Base-by-base conservation (phyloP, 768 basidiomycete genomes). In the Mycena polygramma region DNA sequence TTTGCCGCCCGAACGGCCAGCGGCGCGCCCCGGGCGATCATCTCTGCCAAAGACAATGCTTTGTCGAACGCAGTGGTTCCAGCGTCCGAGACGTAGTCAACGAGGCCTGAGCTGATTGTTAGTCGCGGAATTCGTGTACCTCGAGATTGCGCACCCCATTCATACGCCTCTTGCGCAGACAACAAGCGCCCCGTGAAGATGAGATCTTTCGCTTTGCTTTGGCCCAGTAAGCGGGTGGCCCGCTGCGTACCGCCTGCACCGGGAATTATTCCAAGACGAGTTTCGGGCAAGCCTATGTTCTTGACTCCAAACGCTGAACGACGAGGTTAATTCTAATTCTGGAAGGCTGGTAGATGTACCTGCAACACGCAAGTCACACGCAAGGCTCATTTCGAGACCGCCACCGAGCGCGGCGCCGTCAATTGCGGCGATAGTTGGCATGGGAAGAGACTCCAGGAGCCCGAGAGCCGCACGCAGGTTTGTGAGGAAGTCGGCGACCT, bases 351-450 rank as follows among this genome's bases (percentile, higher is more conserved):
- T 30, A 53, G 22, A 41, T 19, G 80, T 80, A 95, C 96, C 94
- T 69, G 93, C 96, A 35, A 97, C 91, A 41, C 96, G 89, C 75
- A 98, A 80, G 83, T 98, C 96, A 81, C 95, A 97, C 3, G 94
- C 92, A 62, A 98, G 85, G 67, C 92, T 87, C 67, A 98, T 80
- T 79, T 98, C 96, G 36, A 96, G 85, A 2, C 96, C 96, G n/a
- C 96, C 96, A 13, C 96, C 96, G 0, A 98, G 85, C 11, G 96
- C 96, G 22, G 94, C 94, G 0, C 96, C 96, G 77, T 98, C 96
- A 49, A 98, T 93, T 7, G 96, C 95, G 43, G 93, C 93, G 65
- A 98, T 93, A 19, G 95, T 97, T 5, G 96, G 96, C 83, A 97
- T 88, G 7, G 93, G 92, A 41, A 97, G 83, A 48, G 85, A 83